Base-by-base conservation (phyloP, 805 yeast species). In the Barnettozyma pratensis region DNA sequence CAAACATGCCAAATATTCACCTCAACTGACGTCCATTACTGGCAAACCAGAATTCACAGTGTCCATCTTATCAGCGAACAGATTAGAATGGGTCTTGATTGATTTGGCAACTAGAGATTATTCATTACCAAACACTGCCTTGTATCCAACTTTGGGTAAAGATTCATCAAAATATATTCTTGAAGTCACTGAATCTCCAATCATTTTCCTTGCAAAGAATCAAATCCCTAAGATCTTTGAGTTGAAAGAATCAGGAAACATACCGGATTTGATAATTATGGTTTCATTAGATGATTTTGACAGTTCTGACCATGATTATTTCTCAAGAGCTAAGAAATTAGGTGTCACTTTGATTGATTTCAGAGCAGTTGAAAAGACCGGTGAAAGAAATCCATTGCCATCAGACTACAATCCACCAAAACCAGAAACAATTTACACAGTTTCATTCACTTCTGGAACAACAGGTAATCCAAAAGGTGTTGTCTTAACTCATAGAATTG, bases 391-490 rank as follows among this genome's bases (percentile, higher is more conserved):
- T 44, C 74, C 77, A 47, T 57, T 65, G 41, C 68, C 76, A 41
- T 47, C 57, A 6, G 44, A 50, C 37, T 61, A 41, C 51, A 60
- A 65, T 41, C 79, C 79, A 8, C 85, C 87, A 11, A 66, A 60
- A 1, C 76, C 81, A 2, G 72, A 76, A 10, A 72, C 75, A 14
- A 44, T 73, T 6, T 80, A 79, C 60, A 81, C 89, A 5, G 76
- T 84, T 45, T 81, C 84, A 9, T 84, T 83, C 63, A 85, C 90
- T 3, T 81, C 87, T 0, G 90, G 91, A 25, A 84, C 91, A 3
- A 83, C 90, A 1, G 88, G 89, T 3, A 63, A 75, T 37, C 91
- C 91, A 30, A 84, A 84, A 62, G 91, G 91, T 40, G 90, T 81
- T 7, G 76, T 75, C 34, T 44, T 77, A 34, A 68, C 79, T 1